Conservation (phyloP, 371 early-diverging fungal genomes). For the Enteropsectra breve region DNA sequence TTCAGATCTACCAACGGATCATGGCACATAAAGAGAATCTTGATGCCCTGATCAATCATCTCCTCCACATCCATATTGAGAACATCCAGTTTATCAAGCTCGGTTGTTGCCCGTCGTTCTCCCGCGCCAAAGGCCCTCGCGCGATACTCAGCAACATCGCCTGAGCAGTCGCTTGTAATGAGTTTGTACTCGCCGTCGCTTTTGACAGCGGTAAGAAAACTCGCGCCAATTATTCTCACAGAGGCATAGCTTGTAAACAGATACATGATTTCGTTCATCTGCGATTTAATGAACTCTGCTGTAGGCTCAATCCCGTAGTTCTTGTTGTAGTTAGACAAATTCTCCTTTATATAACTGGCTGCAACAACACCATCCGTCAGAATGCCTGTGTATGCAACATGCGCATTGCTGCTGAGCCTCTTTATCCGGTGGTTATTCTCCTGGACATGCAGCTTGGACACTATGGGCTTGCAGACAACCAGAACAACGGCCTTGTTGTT, state of each 20-base stretch:
- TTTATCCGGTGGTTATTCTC: constrained; percentile 75
- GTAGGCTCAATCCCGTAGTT: constrained; percentile 14
- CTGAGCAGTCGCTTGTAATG: constrained; percentile 47
- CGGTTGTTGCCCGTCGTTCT: constrained; percentile 56
- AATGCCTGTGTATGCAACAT: constrained; percentile 93
- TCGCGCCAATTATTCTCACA: constrained; percentile 53
- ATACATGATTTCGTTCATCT: constrained; percentile 28
- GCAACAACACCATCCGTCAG: constrained; percentile 63
- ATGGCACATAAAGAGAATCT: constrained; percentile 51
- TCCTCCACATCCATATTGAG: constrained; percentile 40
- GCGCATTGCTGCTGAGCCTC: constrained; percentile 75
- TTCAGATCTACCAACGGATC: constrained; percentile 56
- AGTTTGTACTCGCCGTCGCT: constrained; percentile 28
- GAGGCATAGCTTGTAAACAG: constrained; percentile 45
- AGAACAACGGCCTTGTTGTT: constrained; percentile 89
- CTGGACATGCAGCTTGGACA: constrained; percentile 78
- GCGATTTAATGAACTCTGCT: constrained; percentile 26
- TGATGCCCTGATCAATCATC: constrained; percentile 49
- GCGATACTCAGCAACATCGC: constrained; percentile 38
- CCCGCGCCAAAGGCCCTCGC: constrained; percentile 55
- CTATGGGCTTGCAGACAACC: constrained; percentile 85
- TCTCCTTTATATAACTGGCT: constrained; percentile 16
- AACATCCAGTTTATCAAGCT: constrained; percentile 57
- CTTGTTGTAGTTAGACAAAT: constrained; percentile 18
- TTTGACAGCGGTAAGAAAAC: constrained; percentile 37